Conservation (phyloP, 1,284 basidiomycete species). For the Ceratobasidium sp. region DNA sequence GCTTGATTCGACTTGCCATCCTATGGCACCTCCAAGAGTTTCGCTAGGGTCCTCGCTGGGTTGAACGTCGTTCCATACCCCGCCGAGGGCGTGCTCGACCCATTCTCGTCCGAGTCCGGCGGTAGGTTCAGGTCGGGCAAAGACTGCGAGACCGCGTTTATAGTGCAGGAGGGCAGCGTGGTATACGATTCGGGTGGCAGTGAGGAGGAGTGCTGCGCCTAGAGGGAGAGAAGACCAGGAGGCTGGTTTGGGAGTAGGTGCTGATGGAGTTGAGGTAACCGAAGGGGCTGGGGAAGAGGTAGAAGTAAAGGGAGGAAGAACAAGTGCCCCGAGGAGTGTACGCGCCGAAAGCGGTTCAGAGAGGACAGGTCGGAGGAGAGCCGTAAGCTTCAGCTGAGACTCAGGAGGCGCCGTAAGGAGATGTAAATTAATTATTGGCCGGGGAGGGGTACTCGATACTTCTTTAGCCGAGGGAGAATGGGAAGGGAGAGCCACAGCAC, state of each 20-base stretch:
- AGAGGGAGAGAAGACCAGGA: constrained; percentile 33
- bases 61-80: constrained; percentile 50
- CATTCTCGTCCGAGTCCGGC: constrained; percentile 53
- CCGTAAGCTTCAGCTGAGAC: constrained; percentile 65
- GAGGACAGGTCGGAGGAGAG: constrained; percentile 61
- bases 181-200: constrained; percentile 73
- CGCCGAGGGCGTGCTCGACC: constrained; percentile 50
- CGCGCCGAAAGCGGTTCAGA: constrained; percentile 62
- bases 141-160: constrained; percentile 70
- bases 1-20: constrained; percentile 62
- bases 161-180: constrained; percentile 80
- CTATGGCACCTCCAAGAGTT: constrained; percentile 60
- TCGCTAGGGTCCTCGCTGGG: constrained; percentile 34
- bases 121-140: constrained; percentile 73
- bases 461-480: constrained; percentile 54
- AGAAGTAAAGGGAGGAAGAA: constrained; percentile 63
- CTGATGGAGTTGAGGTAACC: background rate
- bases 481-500: constrained; percentile 65
- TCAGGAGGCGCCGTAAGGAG: constrained; percentile 60
- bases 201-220: constrained; percentile 65
- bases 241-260: constrained; percentile 11
- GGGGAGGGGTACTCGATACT: constrained; percentile 51
- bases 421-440: constrained; percentile 64
- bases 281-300: background rate
- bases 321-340: constrained; percentile 63